These are phyloP conservation scores for Myrica gale DNA, from an alignment of 306 rosid species.

Conservation along the genomic window DNA sequence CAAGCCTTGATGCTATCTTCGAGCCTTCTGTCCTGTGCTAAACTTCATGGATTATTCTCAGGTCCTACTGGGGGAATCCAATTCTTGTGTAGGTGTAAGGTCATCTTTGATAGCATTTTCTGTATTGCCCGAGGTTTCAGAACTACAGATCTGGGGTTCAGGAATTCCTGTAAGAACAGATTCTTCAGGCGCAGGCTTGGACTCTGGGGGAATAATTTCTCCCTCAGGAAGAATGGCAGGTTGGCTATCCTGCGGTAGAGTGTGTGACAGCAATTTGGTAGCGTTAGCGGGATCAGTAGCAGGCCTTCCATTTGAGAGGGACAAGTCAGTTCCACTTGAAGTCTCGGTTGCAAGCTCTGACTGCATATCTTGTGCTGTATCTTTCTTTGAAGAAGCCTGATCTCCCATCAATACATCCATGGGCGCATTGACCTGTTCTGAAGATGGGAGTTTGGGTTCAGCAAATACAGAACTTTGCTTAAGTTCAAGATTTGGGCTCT, in stretches of 20 bases:
- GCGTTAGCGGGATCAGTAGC: background rate
- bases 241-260: constrained; percentile 7
- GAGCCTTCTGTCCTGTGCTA: background rate
- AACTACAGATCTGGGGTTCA: constrained; percentile 29
- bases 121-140: constrained; percentile 24
- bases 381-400: constrained; percentile 20
- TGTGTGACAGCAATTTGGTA: background rate
- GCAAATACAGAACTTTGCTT: constrained; percentile 33
- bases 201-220: constrained; percentile 13
- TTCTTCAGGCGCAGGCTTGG: constrained; percentile 25
- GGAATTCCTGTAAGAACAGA: constrained; percentile 17
- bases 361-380: constrained; percentile 17
- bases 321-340: constrained; percentile 12
- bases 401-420: constrained; percentile 31
- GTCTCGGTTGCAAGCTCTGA: constrained; percentile 20
- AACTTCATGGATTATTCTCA: constrained; percentile 12
- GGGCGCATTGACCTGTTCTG: constrained; percentile 22
- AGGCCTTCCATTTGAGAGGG: constrained; percentile 17
- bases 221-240: constrained; percentile 1
- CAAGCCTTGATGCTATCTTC: constrained; percentile 5
- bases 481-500: constrained; percentile 34
- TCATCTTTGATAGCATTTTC: constrained; percentile 26
- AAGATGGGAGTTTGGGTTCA: constrained; percentile 32
- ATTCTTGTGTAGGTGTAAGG: constrained; percentile 33
- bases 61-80: constrained; percentile 21